A percentile compares a stretch with the other conserved stretches of the same genome.
These are phyloP conservation scores for Vigna hirtella DNA, from an alignment of 306 rosid species.

Conservation along the genomic window DNA sequence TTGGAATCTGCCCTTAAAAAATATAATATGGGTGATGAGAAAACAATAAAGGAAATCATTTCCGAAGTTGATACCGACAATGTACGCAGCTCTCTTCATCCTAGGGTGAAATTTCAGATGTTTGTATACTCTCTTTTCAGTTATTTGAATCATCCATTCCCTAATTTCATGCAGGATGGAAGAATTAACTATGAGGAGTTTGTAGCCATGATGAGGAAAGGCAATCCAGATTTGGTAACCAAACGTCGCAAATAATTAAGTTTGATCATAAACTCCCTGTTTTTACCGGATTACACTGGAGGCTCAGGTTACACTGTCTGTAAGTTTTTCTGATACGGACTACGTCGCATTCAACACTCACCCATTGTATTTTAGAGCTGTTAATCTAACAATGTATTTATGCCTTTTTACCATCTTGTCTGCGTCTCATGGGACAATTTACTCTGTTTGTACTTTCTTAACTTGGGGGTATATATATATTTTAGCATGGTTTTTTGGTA, in stretches of 20 bases:
- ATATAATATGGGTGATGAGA: conserved; percentile 9
- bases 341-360: neutral
- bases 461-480: neutral
- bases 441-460: neutral
- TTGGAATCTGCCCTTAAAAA: conserved; percentile 22
- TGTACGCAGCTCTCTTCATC: neutral
- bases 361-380: neutral
- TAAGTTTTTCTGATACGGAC: neutral
- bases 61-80: conserved; percentile 1
- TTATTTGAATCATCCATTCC: neutral
- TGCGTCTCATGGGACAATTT: neutral
- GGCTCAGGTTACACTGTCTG: neutral
- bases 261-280: neutral
- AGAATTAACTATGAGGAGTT: conserved; percentile 20
- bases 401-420: neutral
- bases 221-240: neutral
- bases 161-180: conserved; percentile 5
- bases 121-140: neutral
- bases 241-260: neutral
- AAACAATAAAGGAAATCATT: conserved; percentile 24
- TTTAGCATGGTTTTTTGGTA: neutral
- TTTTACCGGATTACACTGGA: neutral
- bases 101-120: neutral
- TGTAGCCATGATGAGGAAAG: conserved; percentile 10
- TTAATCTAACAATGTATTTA: neutral